Percentiles rank a stretch among this genome's conserved stretches.
phyloP scores from a whole-genome alignment of 805 yeast species.

The Komagataella kurtzmanii region DNA sequence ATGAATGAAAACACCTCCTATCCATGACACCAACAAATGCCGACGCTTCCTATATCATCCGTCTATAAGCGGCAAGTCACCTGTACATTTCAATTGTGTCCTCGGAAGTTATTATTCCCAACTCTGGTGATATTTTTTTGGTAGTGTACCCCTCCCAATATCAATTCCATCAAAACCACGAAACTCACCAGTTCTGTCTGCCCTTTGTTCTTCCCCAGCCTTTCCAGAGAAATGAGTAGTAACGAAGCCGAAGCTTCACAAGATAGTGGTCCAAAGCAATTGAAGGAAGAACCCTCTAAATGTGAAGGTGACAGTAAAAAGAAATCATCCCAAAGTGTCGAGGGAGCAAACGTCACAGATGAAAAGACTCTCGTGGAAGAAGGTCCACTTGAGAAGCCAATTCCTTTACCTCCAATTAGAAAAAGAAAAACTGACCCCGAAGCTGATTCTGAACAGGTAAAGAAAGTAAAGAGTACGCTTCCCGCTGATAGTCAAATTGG shows the following conservation, averaged over 20 bases:
- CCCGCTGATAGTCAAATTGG: neutral
- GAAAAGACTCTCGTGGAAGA: constrained; percentile 2
- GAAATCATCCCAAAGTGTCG: constrained; percentile 6
- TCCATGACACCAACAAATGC: too few relatives aligned
- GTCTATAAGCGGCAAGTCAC: too few relatives aligned
- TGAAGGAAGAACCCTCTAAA: constrained; percentile 1
- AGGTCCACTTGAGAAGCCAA: constrained; percentile 2
- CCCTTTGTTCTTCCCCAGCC: constrained; percentile 2
- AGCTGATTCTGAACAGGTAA: neutral
- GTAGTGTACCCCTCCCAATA: neutral
- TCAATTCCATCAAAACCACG: neutral
- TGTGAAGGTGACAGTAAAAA: constrained; percentile 2
- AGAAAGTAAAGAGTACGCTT: neutral
- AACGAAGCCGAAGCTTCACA: constrained; percentile 10
- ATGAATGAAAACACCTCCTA: neutral
- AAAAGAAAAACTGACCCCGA: neutral
- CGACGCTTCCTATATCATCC: too few relatives aligned
- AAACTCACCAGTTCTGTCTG: neutral
- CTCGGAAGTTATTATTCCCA: neutral
- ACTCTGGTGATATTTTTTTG: neutral
- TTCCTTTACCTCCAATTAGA: neutral
- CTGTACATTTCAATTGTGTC: neutral
- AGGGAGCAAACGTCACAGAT: constrained; percentile 3
- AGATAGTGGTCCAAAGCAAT: neutral
- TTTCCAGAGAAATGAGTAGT: constrained; percentile 11